Evolutionary conservation across 2,329 filamentous ascomycete genomes (phyloP), one percentile per base, ranked within the genome.

Genomic region (Aspergillus versicolor): DNA sequence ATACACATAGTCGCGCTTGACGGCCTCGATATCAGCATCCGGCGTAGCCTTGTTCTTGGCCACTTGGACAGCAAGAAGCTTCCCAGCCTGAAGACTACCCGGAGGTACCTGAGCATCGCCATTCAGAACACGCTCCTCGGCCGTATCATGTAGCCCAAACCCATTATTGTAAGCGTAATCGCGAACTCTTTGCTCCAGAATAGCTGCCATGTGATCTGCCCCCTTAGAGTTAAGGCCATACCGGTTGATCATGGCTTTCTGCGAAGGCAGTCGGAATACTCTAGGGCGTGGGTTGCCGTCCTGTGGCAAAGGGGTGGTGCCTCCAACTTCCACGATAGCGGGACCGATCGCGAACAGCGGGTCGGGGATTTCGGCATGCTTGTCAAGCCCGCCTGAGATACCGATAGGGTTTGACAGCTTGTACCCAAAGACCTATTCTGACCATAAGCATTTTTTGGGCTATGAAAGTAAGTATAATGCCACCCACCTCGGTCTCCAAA

Each of bases 41-140:
- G 91, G 86, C 0, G 94, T 99, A 46, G 85, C 82, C 80, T 97
- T 97, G 79, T 97, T 97, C 85, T 99, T 99, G 51, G 93, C 92
- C 42, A 97, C 86, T 77, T 99, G 94, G 17, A 99, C 92, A 15
- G 91, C 88, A 60, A 99, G 81, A 57, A 97, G 78, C 59, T 88
- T 86, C 13, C 92, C 93, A 0, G 86, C 79, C 13, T 80, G 77
- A 65, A 99, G 78, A 74, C 89, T 91, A n/a, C 94, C 91, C 0
- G 92, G 88, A 0, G 91, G 91, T 0, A 96, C 91, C 38, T 84
- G 68, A 43, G 87, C 89, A 55, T 87, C 84, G 21, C 91, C 92
- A 65, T 94, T 82, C 38, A 97, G 79, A 1, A 99, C 87, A 12
- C 85, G 81, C 43, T 82, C 77, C 75, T 95, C 91, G 0, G 84